Conservation (phyloP, 805 yeast genomes). For the Kuraishia cidri region DNA sequence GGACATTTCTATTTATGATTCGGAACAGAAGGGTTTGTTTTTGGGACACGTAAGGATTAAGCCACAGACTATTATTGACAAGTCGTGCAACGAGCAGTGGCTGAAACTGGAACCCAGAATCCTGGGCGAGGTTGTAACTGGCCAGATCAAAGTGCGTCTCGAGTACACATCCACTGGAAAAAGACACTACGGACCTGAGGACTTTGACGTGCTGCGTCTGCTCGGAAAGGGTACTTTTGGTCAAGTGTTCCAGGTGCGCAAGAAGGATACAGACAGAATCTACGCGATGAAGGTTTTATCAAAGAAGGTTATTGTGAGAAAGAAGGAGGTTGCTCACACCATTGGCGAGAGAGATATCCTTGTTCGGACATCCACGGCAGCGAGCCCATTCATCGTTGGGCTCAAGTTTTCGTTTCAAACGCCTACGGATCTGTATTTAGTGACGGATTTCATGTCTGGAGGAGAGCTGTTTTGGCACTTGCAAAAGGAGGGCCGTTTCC, state of each 20-base stretch:
- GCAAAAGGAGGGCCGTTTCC: conserved; percentile 91
- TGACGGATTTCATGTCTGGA: conserved; percentile 97
- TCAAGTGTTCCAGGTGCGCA: conserved; percentile 92
- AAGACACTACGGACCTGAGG: conserved; percentile 85
- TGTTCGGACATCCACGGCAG: conserved; percentile 84
- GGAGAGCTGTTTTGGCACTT: conserved; percentile 96
- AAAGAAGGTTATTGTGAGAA: conserved; percentile 90
- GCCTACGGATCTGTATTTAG: conserved; percentile 82
- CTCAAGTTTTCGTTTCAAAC: conserved; percentile 96
- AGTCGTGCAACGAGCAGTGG: conserved; percentile 57
- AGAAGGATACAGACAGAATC: conserved; percentile 80
- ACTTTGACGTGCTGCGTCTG: conserved; percentile 84
- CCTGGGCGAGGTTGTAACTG: conserved; percentile 67
- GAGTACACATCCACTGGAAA: conserved; percentile 62
- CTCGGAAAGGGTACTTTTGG: conserved; percentile 98
- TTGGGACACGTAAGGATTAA: conserved; percentile 74
- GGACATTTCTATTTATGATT: conserved; percentile 88
- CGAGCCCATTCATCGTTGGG: conserved; percentile 91
- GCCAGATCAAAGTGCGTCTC: conserved; percentile 70
- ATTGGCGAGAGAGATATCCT: conserved; percentile 94
- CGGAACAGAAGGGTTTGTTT: conserved; percentile 71
- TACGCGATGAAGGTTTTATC: conserved; percentile 97
- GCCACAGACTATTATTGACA: conserved; percentile 44
- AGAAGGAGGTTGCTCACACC: conserved; percentile 97
- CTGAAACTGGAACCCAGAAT: conserved; percentile 62